Conservation (phyloP, 768 basidiomycete species). For the Lactarius sp. region DNA sequence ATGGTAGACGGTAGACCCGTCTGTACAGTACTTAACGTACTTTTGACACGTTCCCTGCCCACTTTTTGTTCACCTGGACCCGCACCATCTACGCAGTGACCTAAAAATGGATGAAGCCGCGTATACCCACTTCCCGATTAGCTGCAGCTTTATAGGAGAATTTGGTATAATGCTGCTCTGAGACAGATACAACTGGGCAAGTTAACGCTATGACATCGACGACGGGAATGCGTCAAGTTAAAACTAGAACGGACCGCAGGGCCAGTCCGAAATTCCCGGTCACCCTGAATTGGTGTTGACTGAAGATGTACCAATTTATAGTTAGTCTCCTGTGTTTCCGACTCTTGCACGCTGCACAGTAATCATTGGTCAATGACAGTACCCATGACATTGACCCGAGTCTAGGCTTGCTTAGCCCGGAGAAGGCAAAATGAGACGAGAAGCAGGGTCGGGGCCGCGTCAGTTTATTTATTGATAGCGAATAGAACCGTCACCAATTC, state of each 20-base stretch:
- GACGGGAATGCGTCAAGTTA: background rate
- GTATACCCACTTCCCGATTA: background rate
- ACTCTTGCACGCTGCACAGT: background rate
- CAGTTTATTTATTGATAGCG: background rate
- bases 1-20: background rate
- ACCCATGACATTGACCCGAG: background rate
- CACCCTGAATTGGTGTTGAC: too few relatives aligned
- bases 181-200: background rate
- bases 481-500: background rate
- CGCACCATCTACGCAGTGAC: background rate
- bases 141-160: background rate
- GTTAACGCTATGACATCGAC: background rate
- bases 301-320: too few relatives aligned
- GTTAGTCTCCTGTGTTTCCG: too few relatives aligned
- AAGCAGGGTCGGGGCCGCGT: background rate
- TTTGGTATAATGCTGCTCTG: background rate
- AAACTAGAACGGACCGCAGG: background rate
- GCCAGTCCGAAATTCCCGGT: background rate
- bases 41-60: constrained; percentile 7
- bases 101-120: background rate
- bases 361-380: background rate
- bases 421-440: background rate
- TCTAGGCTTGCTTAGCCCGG: background rate
- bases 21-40: constrained; percentile 5
- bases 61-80: background rate